Percentiles rank a stretch among this genome's conserved stretches.
These are phyloP conservation scores for Scutellaria minor DNA, from an alignment of 257 asterid species.

Conservation along the genomic window DNA sequence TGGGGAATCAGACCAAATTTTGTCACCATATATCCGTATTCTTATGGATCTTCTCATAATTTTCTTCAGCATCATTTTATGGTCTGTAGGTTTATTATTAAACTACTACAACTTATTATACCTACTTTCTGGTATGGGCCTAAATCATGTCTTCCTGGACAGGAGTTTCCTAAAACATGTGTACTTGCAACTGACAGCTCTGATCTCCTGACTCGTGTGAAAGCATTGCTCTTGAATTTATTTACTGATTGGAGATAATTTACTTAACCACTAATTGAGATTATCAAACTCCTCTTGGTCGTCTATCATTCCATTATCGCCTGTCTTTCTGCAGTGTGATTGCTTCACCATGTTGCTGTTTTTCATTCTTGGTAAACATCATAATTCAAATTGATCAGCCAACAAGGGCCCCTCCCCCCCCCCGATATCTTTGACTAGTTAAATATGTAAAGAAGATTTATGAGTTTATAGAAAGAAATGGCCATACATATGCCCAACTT, in stretches of 20 bases:
- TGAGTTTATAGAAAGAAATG: neutral
- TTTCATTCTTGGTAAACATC: no score
- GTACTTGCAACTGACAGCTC: slow-evolving; percentile 7
- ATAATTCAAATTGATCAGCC: no score
- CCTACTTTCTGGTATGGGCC: neutral
- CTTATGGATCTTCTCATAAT: neutral
- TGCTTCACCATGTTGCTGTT: no score
- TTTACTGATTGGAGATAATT: neutral
- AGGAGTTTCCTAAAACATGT: neutral
- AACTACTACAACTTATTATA: slow-evolving; percentile 9
- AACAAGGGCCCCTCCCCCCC: no score
- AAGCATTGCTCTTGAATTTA: no score
- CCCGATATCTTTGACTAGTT: slow-evolving; percentile 12
- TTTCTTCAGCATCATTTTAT: neutral
- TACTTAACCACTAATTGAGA: neutral
- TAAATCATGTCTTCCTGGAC: no score
- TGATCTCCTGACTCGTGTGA: neutral
- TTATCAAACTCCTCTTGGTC: slow-evolving; percentile 14
- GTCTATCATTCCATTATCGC: neutral
- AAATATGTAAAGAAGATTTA: neutral
- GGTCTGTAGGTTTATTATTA: neutral
- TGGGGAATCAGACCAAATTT: neutral
- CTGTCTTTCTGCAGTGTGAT: no score
- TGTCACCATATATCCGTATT: neutral
- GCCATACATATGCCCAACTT: neutral